Conservation (phyloP, 176 grass and related monocot species). For the Rhynchospora breviuscula region DNA sequence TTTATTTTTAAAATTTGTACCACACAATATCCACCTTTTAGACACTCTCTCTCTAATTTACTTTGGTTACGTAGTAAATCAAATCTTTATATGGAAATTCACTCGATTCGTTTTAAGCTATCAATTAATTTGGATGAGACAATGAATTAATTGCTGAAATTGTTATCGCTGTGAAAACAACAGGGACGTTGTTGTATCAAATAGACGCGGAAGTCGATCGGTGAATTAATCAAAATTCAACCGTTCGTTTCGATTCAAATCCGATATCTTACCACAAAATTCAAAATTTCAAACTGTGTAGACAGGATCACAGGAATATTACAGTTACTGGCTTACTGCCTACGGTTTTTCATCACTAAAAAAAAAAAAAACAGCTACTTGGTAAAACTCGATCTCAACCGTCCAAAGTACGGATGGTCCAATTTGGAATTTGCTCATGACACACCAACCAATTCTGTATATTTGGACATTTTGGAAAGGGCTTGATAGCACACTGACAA, state of each 20-base stretch:
- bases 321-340: not conserved
- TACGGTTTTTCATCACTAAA: not conserved
- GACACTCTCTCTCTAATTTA: not conserved
- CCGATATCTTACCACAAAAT: not conserved
- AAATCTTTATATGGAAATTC: not conserved
- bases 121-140: not conserved
- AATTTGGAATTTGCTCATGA: not conserved
- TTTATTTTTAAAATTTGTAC: not conserved
- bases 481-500: no score
- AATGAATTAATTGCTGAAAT: not conserved
- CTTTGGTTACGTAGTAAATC: not conserved
- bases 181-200: not conserved
- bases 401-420: not conserved
- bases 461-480: not conserved
- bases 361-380: not conserved
- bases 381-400: not conserved
- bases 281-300: not conserved
- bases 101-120: not conserved
- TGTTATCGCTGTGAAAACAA: constrained; percentile 1
- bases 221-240: not conserved
- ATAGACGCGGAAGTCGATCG: not conserved
- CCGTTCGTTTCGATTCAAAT: not conserved
- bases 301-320: not conserved
- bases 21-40: not conserved
- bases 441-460: not conserved